These are phyloP conservation scores for Priceomyces castillae DNA, from an alignment of 805 yeast genomes.

Conservation along the genomic window DNA sequence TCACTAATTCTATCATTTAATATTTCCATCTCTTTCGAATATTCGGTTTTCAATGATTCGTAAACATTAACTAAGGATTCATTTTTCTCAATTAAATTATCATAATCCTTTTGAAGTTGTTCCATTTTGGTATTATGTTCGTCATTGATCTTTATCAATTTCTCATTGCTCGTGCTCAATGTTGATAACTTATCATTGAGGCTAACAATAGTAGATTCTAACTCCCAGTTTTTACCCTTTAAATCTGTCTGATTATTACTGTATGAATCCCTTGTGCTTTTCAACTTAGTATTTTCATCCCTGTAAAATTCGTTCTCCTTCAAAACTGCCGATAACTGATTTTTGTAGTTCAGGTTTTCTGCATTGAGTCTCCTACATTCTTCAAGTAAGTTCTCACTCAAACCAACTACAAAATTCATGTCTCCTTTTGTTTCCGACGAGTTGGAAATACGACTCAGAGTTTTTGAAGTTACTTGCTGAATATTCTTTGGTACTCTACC, in stretches of 20 bases:
- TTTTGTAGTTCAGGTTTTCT: conserved; percentile 51
- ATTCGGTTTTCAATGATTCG: conserved; percentile 30
- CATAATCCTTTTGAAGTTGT: conserved; percentile 45
- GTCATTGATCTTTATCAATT: conserved; percentile 30
- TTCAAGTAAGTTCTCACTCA: conserved; percentile 66
- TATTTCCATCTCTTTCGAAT: conserved; percentile 43
- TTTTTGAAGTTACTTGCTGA: conserved; percentile 8
- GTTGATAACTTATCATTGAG: conserved; percentile 44
- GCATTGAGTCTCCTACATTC: conserved; percentile 72
- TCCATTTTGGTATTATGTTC: conserved; percentile 30
- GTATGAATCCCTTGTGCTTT: conserved; percentile 32
- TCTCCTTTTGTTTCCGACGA: conserved; percentile 51
- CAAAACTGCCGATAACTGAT: conserved; percentile 38
- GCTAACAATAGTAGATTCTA: conserved; percentile 51
- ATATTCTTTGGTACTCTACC: conserved; percentile 2
- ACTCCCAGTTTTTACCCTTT: conserved; percentile 63
- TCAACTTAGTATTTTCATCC: conserved; percentile 33
- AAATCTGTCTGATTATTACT: conserved; percentile 45
- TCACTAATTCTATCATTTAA: conserved; percentile 53
- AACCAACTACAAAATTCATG: conserved; percentile 67
- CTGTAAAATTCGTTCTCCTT: conserved; percentile 42
- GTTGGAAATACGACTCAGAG: conserved; percentile 26
- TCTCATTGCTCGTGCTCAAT: conserved; percentile 39
- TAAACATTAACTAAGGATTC: conserved; percentile 40
- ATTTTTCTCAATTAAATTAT: conserved; percentile 42